Evolutionary conservation across 139 green algal species (phyloP).

Genomic region (Closterium sp.): DNA sequence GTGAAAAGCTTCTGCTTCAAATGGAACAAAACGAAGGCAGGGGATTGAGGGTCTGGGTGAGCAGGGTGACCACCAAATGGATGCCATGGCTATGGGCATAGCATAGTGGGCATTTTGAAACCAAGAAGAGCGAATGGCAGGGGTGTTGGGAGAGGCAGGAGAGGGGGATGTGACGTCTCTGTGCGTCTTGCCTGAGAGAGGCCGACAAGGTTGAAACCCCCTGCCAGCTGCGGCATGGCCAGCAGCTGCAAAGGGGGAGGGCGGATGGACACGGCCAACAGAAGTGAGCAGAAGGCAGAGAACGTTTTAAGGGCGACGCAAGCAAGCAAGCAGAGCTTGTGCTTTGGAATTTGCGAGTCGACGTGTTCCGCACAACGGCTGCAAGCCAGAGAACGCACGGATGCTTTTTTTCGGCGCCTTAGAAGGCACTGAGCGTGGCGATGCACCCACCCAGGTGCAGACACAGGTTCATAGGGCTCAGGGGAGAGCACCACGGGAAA

Average conservation of each 20-base stretch:
- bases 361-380: neutral
- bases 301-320: neutral
- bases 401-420: neutral
- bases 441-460: neutral
- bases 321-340: neutral
- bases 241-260: neutral
- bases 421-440: neutral
- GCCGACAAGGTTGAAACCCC: neutral
- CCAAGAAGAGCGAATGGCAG: neutral
- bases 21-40: neutral
- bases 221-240: neutral
- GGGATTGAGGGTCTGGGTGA: neutral
- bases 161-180: neutral
- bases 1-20: neutral
- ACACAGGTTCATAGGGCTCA: neutral
- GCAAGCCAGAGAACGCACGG: neutral
- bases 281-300: neutral
- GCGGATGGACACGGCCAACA: neutral
- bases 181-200: neutral
- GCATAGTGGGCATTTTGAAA: neutral
- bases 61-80: neutral
- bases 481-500: neutral
- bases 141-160: neutral
- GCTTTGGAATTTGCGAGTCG: neutral
- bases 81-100: neutral